phyloP scores from a whole-genome alignment of 164 flowering plant species.

The Kalanchoe fedtschenkoi region DNA sequence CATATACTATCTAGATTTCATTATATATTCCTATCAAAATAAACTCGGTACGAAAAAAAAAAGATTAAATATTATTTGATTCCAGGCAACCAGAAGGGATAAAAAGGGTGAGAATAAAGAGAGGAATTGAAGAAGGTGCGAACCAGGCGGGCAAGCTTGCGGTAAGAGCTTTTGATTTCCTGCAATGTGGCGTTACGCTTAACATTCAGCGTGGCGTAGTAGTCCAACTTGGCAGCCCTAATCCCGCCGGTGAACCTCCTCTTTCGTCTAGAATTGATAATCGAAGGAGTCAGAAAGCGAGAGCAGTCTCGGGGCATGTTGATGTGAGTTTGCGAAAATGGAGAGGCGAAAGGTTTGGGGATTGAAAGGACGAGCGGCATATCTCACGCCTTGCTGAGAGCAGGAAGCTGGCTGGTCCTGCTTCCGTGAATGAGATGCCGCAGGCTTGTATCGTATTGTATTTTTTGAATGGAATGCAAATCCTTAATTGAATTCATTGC shows the following conservation, averaged over 20 bases:
- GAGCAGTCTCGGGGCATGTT: neutral
- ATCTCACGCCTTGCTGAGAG: too few relatives aligned
- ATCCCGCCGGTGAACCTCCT: neutral
- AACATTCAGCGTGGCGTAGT: slow-evolving; percentile 58
- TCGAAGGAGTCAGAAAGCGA: neutral
- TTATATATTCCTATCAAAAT: too few relatives aligned
- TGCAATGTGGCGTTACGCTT: slow-evolving; percentile 53
- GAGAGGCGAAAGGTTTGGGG: neutral
- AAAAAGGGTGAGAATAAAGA: neutral
- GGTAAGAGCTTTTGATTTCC: slow-evolving; percentile 74
- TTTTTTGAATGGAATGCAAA: too few relatives aligned
- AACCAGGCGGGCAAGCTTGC: slow-evolving; percentile 87
- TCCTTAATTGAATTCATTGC: too few relatives aligned
- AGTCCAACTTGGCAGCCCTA: slow-evolving; percentile 24
- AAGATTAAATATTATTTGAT: too few relatives aligned
- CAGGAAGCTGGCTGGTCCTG: too few relatives aligned
- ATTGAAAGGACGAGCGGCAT: too few relatives aligned
- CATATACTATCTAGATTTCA: too few relatives aligned
- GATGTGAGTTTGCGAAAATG: neutral
- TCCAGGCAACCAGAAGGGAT: too few relatives aligned
- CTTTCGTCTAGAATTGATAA: neutral
- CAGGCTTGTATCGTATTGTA: too few relatives aligned
- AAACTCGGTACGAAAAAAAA: too few relatives aligned
- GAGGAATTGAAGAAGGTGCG: neutral
- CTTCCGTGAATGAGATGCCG: too few relatives aligned